Conservation (phyloP, 768 basidiomycete genomes). For the Hericium rajendrae region DNA sequence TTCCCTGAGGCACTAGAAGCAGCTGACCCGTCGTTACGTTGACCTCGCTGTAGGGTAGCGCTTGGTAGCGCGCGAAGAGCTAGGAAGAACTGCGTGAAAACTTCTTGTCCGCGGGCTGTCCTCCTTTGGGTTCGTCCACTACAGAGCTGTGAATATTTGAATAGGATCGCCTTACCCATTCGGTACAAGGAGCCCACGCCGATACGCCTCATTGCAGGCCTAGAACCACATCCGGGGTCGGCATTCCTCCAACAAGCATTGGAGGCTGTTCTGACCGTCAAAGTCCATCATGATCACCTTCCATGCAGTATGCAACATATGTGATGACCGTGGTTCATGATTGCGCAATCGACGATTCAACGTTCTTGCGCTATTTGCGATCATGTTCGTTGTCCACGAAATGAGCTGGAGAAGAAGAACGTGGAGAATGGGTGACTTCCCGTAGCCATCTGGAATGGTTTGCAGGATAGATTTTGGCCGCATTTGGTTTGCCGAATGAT, state of each 20-base stretch:
- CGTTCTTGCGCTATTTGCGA: neutral
- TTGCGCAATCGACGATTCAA: no score
- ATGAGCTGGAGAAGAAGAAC: no score
- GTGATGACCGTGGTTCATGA: neutral
- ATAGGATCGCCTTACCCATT: neutral
- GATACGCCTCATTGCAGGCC: neutral
- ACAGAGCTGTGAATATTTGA: neutral
- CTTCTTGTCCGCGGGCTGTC: neutral
- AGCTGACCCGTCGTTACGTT: neutral
- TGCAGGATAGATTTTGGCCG: no score
- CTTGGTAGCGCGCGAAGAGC: neutral
- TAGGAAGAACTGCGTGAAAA: neutral
- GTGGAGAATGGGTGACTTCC: no score
- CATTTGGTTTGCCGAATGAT: no score
- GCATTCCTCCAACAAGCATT: neutral
- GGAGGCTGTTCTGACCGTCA: neutral
- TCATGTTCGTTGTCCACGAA: no score
- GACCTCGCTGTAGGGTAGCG: neutral
- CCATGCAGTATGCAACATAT: neutral
- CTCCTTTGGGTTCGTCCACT: neutral
- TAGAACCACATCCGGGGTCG: neutral
- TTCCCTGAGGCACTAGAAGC: neutral
- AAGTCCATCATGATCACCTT: neutral
- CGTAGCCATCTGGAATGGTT: no score
- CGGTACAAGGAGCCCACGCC: neutral